Evolutionary conservation across 257 asterid species (phyloP), one percentile per base, ranked within the genome.

Genomic region (Cynanchum wilfordii): DNA sequence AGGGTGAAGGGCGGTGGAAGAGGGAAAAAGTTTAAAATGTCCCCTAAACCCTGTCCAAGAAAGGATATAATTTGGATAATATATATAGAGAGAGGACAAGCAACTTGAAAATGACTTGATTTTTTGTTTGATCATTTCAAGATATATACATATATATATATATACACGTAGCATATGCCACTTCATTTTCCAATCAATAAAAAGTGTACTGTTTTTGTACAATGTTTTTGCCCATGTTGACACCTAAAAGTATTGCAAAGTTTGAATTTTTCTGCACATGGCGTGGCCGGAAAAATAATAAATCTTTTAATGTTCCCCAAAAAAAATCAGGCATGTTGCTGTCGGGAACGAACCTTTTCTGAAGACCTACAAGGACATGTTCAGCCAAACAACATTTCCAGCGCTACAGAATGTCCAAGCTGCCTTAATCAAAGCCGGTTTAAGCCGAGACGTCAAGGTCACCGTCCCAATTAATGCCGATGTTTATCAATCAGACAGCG

Each of bases 401-500:
- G 87, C 87, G 3, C 73, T 83, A 1, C 68, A 80, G 42, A 83
- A 83, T 44, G 66, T 83, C 65, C 80, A 80, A 73, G 87, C 87
- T 24, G 85, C 87, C 57, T 72, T 83, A 73, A 78, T 83, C 76
- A 83, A 76, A 76, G 85, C 87, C 1, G 87, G 87, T 42, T 66
- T 83, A 78, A 77, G 82, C 30, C 69, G 81, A 29, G 83, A 78
- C n/a, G 82, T 83, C 13, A 83, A 83, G 69, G 79, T 70, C n/a
- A 80, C 87, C 0, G 51, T 83, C 71, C 87, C 87, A n/a, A 69
- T 83, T 51, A 83, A 83, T 62, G 87, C 87, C 0, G 87, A 83
- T 64, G 87, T 83, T 5, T 83, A 83, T 22, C 69, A 83, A 36
- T 50, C 85, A 7, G 73, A 50, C 5, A 76, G 38, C 16, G 83